Evolutionary conservation across 106 monocot genomes (phyloP).

Genomic region (Triglochin maritima): DNA sequence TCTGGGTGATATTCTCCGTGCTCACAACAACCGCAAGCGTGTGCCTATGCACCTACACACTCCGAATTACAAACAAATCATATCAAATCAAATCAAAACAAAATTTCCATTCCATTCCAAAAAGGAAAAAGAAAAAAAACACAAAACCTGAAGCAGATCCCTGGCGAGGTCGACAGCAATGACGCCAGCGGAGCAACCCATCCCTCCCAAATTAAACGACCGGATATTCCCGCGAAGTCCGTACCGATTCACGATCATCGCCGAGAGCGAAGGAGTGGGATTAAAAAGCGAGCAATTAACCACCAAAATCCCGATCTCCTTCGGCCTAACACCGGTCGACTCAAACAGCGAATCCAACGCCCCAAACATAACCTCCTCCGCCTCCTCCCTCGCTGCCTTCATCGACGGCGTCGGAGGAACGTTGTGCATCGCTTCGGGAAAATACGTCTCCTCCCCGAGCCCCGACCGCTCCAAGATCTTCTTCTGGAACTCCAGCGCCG

Average conservation of each 20-base stretch:
- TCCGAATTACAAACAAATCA: too few species aligned
- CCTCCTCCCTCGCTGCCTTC: slow-evolving; percentile 12
- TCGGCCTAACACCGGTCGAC: slow-evolving; percentile 5
- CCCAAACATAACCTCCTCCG: slow-evolving; percentile 17
- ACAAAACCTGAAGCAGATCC: slow-evolving; percentile 3
- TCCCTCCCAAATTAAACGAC: slow-evolving; percentile 13
- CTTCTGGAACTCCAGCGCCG: slow-evolving; percentile 11
- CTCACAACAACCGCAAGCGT: slow-evolving; percentile 8
- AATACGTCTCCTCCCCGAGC: slow-evolving; percentile 13
- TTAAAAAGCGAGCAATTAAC: slow-evolving; percentile 18
- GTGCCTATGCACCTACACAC: neutral
- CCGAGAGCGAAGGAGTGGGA: slow-evolving; percentile 17
- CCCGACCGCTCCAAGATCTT: slow-evolving; percentile 15
- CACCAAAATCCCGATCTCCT: slow-evolving; percentile 15
- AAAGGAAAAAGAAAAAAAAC: too few species aligned
- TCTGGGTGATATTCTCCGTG: slow-evolving; percentile 6
- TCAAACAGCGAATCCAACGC: slow-evolving; percentile 13
- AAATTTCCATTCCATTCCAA: too few species aligned
- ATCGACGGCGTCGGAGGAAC: slow-evolving; percentile 8
- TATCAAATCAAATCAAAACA: too few species aligned
- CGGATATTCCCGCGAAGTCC: slow-evolving; percentile 15
- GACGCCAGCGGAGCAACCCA: slow-evolving; percentile 9
- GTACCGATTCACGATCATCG: slow-evolving; percentile 23
- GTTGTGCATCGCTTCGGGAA: slow-evolving; percentile 13
- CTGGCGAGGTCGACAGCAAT: slow-evolving; percentile 6